Base-by-base conservation (phyloP, 768 basidiomycete genomes). In the Filobasidium wieringae region DNA sequence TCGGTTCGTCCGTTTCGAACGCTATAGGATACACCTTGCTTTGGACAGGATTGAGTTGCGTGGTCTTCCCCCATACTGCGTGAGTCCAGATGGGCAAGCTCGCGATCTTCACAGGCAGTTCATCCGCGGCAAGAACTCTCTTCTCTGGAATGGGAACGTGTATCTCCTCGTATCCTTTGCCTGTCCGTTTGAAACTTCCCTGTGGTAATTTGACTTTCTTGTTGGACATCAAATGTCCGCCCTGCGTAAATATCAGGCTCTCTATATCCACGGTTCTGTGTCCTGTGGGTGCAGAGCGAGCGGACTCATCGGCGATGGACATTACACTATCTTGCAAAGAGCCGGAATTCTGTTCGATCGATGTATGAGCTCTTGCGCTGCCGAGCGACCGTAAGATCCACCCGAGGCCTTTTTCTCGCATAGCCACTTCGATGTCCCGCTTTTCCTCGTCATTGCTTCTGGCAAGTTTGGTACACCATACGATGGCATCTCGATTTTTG, bases 151-250 rank as follows among this genome's bases (percentile, higher is more conserved):
- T 85, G 4, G 92, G 92, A 0, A 99, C 88, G 62, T 96, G 91
- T 31, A 99, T 92, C 73, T 99, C 95, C 72, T 97, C 95, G 72
- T 87, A 96, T 1, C 95, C 91, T 73, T 99, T 99, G 75, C 86
- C 84, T 17, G 87, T 81, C 45, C 93, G 85, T 76, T 97, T 97
- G 80, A 96, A 92, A 15, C 91, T 95, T 4, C 95, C 95, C 37
- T 95, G 90, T 0, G 95, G 95, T 2, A 97, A 83, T 71, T 92
- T 95, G 76, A 86, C 88, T 76, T 96, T 96, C 76, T 96, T 96
- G 78, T 97, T 96, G 15, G 88, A 88, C 93, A 97, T 99, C 60
- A 96, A 77, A 60, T 96, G 92, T 0, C 88, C 91, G 24, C 92
- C 95, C 67, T 96, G 91, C 45, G 83, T 83, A 76, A 99, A 99